Conservation (phyloP, 768 basidiomycete species). For the Strobilomyces dryophilus region DNA sequence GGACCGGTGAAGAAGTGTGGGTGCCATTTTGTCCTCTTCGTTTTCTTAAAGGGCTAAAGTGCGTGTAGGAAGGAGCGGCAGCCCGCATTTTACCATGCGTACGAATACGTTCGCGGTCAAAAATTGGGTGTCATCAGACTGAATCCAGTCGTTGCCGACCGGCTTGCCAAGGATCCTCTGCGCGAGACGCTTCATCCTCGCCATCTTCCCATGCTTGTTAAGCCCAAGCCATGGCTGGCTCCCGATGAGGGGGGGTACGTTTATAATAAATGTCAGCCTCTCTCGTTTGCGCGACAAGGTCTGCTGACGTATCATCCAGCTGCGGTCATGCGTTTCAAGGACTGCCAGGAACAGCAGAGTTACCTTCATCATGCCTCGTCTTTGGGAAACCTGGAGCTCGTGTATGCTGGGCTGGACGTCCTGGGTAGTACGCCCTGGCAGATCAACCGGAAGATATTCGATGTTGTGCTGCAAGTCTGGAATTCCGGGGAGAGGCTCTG, state of each 20-base stretch:
- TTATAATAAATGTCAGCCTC: constrained; percentile 61
- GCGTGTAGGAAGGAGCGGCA: constrained; percentile 64
- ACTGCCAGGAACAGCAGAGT: constrained; percentile 74
- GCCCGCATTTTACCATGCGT: constrained; percentile 87
- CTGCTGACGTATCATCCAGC: constrained; percentile 35
- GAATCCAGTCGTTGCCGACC: constrained; percentile 74
- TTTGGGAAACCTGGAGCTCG: constrained; percentile 72
- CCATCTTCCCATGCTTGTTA: constrained; percentile 92
- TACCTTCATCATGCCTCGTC: constrained; percentile 75
- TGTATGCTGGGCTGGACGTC: constrained; percentile 87
- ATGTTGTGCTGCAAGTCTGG: constrained; percentile 78
- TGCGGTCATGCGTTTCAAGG: constrained; percentile 88
- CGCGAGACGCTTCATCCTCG: constrained; percentile 80
- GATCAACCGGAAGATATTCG: constrained; percentile 76
- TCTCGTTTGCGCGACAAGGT: background rate
- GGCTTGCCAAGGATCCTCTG: constrained; percentile 71
- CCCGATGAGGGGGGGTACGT: constrained; percentile 81
- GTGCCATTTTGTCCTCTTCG: constrained; percentile 25
- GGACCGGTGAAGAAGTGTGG: constrained; percentile 58
- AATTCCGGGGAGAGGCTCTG: constrained; percentile 78
- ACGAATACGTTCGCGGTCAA: constrained; percentile 90
- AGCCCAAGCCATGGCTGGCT: constrained; percentile 82
- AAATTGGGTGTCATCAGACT: constrained; percentile 90
- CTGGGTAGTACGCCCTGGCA: constrained; percentile 88
- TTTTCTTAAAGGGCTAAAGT: constrained; percentile 2